A percentile compares a stretch with the other conserved stretches of the same genome.
phyloP scores from a whole-genome alignment of 192 early-diverging fungal genomes.

The Dissophora ornata region DNA sequence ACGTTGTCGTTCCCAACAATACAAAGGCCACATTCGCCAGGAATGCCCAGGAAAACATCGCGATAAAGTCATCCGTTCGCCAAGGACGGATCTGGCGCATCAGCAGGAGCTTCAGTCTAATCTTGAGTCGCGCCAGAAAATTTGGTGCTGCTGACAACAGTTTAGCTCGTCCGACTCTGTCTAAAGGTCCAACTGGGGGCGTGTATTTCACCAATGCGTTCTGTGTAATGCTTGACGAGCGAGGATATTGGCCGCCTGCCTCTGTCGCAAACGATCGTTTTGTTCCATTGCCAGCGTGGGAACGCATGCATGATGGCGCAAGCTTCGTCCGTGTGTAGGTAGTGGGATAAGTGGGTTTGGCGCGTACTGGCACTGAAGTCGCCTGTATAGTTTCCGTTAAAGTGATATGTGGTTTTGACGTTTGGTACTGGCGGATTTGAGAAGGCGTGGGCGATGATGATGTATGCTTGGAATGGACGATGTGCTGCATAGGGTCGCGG shows the following conservation, averaged over 20 bases:
- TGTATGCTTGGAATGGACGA: neutral
- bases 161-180: slow-evolving; percentile 55
- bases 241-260: neutral
- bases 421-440: slow-evolving; percentile 12
- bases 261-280: slow-evolving; percentile 14
- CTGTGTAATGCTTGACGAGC: neutral
- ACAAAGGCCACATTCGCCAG: slow-evolving; percentile 88
- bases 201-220: slow-evolving; percentile 50
- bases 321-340: slow-evolving; percentile 8
- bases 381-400: no score
- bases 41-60: slow-evolving; percentile 89
- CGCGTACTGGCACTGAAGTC: neutral
- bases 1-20: slow-evolving; percentile 90
- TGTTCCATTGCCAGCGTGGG: neutral
- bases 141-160: slow-evolving; percentile 68
- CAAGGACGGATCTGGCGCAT: slow-evolving; percentile 79
- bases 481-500: neutral
- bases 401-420: neutral
- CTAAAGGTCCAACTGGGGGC: slow-evolving; percentile 36
- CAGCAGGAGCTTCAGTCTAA: slow-evolving; percentile 68
- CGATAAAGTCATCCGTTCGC: slow-evolving; percentile 90
- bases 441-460: neutral
- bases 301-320: slow-evolving; percentile 19
- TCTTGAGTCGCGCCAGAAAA: slow-evolving; percentile 70
- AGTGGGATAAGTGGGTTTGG: slow-evolving; percentile 1